Conservation (phyloP, 129 eudicot genomes). For the Lactuca saligna region DNA sequence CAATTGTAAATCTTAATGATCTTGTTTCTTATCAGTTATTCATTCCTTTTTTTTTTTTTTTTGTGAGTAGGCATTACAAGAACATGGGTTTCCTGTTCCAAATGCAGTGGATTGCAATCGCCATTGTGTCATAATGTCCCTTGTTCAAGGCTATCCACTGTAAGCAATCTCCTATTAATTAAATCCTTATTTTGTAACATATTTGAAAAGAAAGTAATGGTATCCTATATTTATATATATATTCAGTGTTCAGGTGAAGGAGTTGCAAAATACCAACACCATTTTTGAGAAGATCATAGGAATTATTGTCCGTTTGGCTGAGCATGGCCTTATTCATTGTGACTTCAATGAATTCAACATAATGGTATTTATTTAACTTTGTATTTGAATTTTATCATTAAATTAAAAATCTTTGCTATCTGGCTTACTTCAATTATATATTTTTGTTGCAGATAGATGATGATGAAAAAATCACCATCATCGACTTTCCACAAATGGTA, state of each 20-base stretch:
- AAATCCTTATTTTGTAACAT: too few species aligned
- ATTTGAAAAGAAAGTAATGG: background rate
- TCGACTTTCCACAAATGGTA: constrained; percentile 98
- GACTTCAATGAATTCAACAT: constrained; percentile 95
- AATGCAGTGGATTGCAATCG: constrained; percentile 93
- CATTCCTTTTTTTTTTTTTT: background rate
- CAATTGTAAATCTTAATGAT: constrained; percentile 1
- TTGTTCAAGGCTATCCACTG: constrained; percentile 95
- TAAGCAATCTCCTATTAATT: constrained; percentile 34
- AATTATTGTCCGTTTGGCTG: constrained; percentile 79
- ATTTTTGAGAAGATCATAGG: constrained; percentile 78
- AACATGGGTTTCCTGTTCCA: constrained; percentile 94
- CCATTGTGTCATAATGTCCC: constrained; percentile 94
- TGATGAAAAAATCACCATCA: constrained; percentile 83
- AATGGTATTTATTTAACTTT: constrained; percentile 44
- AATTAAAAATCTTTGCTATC: background rate
- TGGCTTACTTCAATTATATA: background rate
- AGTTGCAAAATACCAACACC: constrained; percentile 70
- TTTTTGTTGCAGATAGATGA: constrained; percentile 71
- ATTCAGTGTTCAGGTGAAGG: constrained; percentile 87
- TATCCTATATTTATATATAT: constrained; percentile 3
- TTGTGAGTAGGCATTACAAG: constrained; percentile 74
- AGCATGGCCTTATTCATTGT: constrained; percentile 96
- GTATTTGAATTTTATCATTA: background rate
- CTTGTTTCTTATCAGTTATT: background rate